These are phyloP conservation scores for Termitomyces sp. DNA, from an alignment of 768 basidiomycete genomes.

Conservation along the genomic window DNA sequence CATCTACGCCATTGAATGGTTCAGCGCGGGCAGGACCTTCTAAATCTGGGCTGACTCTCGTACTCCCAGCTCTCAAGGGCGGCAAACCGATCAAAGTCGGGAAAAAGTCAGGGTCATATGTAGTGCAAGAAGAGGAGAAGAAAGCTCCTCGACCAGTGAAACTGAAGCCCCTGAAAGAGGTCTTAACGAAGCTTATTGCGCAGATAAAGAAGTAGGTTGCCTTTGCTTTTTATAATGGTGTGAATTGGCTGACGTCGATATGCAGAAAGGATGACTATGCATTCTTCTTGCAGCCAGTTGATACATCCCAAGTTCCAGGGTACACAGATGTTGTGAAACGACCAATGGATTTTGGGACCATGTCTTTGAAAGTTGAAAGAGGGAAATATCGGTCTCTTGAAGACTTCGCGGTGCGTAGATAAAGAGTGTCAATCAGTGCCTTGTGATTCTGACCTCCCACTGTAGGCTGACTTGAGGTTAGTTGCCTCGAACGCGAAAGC, in stretches of 20 bases:
- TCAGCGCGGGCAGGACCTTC: conserved; percentile 22
- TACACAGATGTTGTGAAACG: conserved; percentile 68
- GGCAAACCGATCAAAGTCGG: conserved; percentile 53
- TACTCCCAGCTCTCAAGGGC: conserved; percentile 62
- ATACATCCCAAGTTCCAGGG: conserved; percentile 53
- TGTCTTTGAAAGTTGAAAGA: conserved; percentile 70
- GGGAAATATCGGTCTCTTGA: conserved; percentile 79
- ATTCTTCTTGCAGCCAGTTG: conserved; percentile 72
- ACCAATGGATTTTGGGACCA: conserved; percentile 93
- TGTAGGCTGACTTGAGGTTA: conserved; percentile 64
- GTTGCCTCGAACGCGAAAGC: conserved; percentile 71
- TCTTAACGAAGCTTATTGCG: conserved; percentile 57
- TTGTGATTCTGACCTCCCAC: neutral
- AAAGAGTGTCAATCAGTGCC: neutral
- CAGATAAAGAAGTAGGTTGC: conserved; percentile 70
- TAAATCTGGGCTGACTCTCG: conserved; percentile 53
- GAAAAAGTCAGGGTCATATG: conserved; percentile 36
- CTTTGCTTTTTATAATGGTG: neutral
- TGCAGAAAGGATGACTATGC: conserved; percentile 82
- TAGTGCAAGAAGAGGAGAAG: conserved; percentile 33
- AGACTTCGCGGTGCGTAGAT: conserved; percentile 63
- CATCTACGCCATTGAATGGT: conserved; percentile 4
- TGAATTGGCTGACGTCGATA: conserved; percentile 8
- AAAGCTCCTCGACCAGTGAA: conserved; percentile 57
- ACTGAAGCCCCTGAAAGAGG: conserved; percentile 77